These are phyloP conservation scores for Stipa capillata DNA, from an alignment of 176 grass and related monocot genomes.

Conservation along the genomic window DNA sequence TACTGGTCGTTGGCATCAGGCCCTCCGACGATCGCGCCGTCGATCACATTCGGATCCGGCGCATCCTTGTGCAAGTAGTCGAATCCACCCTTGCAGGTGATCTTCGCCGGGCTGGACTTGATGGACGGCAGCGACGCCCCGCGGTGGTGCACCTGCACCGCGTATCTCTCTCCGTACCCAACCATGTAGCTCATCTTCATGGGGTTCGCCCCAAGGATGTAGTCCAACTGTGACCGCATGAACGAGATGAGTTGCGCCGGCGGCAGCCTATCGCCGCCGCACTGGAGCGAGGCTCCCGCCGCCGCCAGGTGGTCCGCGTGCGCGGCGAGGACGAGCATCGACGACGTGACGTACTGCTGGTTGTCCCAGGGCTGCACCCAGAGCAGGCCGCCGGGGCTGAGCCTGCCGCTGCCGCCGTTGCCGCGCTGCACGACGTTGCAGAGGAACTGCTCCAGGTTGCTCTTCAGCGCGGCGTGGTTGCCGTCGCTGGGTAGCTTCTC, in stretches of 20 bases:
- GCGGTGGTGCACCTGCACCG: slow-evolving; percentile 58
- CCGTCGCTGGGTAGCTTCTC: slow-evolving; percentile 36
- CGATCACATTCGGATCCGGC: slow-evolving; percentile 55
- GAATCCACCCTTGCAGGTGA: slow-evolving; percentile 51
- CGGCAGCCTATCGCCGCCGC: background rate
- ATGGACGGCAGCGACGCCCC: slow-evolving; percentile 65
- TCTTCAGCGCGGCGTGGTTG: slow-evolving; percentile 9
- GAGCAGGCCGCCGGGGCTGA: slow-evolving; percentile 55
- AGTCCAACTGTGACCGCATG: slow-evolving; percentile 33
- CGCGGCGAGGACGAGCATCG: slow-evolving; percentile 36
- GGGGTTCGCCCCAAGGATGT: slow-evolving; percentile 63
- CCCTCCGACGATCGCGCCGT: slow-evolving; percentile 62
- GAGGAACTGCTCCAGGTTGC: slow-evolving; percentile 36
- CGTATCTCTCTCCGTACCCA: slow-evolving; percentile 38
- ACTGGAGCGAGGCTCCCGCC: slow-evolving; percentile 1
- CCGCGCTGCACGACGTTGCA: slow-evolving; percentile 46
- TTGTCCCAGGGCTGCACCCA: slow-evolving; percentile 45
- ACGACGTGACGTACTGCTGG: slow-evolving; percentile 50
- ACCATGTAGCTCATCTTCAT: slow-evolving; percentile 83
- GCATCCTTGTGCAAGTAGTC: slow-evolving; percentile 1
- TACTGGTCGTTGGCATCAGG: slow-evolving; percentile 45
- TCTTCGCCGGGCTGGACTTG: background rate
- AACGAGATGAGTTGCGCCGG: slow-evolving; percentile 33
- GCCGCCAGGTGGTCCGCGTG: slow-evolving; percentile 45
- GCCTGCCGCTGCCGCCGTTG: background rate